These are phyloP conservation scores for Globisporangium rhizosaccharum DNA, from an alignment of 352 stramenopile genomes.

Conservation along the genomic window DNA sequence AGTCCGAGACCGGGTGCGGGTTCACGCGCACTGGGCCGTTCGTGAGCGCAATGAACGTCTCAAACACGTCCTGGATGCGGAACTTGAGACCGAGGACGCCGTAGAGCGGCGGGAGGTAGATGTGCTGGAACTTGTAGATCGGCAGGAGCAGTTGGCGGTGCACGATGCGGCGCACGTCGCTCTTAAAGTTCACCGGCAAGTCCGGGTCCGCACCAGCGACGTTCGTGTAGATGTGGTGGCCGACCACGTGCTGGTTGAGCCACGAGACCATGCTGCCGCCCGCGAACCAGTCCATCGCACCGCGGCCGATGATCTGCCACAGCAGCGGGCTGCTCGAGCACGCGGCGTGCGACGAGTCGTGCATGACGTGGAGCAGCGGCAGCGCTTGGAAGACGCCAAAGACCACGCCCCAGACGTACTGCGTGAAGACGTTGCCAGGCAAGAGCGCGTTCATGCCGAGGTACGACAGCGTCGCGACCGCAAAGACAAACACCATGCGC, in stretches of 20 bases:
- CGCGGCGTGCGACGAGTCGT: slow-evolving; percentile 89
- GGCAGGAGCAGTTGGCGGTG: slow-evolving; percentile 79
- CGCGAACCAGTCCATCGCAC: slow-evolving; percentile 89
- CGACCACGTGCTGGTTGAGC: slow-evolving; percentile 95
- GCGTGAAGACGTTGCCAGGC: slow-evolving; percentile 43
- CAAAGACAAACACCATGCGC: slow-evolving; percentile 84
- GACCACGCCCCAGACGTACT: slow-evolving; percentile 70
- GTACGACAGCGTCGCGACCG: slow-evolving; percentile 57
- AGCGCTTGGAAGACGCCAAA: slow-evolving; percentile 89
- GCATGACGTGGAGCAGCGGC: slow-evolving; percentile 90
- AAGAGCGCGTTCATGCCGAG: slow-evolving; percentile 69
- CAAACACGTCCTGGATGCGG: slow-evolving; percentile 88
- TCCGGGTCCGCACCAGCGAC: slow-evolving; percentile 91
- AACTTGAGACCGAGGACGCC: slow-evolving; percentile 93
- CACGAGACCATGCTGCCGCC: slow-evolving; percentile 91
- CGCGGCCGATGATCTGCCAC: slow-evolving; percentile 72
- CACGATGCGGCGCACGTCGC: slow-evolving; percentile 82
- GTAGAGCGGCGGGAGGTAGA: slow-evolving; percentile 93
- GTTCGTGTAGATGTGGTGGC: slow-evolving; percentile 96
- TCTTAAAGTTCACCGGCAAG: slow-evolving; percentile 85
- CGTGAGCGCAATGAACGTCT: slow-evolving; percentile 80
- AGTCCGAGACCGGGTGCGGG: slow-evolving; percentile 72
- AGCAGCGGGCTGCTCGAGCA: slow-evolving; percentile 75
- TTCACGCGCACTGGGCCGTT: slow-evolving; percentile 91
- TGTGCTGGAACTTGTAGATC: slow-evolving; percentile 90